Evolutionary conservation across 352 stramenopile genomes (phyloP), one percentile per base, ranked within the genome.

Genomic region (Pythium phragmiticola): DNA sequence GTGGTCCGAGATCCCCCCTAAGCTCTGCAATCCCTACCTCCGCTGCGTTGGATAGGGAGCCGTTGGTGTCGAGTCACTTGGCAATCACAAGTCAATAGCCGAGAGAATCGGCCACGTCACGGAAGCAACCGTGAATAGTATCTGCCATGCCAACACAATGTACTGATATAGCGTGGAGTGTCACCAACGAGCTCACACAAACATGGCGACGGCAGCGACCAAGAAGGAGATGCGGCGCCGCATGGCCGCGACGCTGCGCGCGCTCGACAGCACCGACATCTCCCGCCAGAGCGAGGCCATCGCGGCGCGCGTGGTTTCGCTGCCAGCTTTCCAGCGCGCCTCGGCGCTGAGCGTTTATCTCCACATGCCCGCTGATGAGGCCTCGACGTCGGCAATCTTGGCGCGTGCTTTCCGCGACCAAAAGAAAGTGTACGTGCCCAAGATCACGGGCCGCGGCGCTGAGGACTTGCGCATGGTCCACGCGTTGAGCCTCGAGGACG

Each of bases 391-490:
- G 3, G 50, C 56, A 21, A 68, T 96, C 39, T 50, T 96, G 47
- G 57, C 69, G 41, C 64, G 70, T 4, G 74, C 84, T 5, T 93
- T 97, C 50, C 75, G 60, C 7, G 62, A 70, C 0, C 56, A 74
- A 7, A 96, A 93, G 69, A 85, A 81, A 51, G 81, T 97, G 9
- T 95, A 91, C 49, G 88, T 97, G 45, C 89, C 89, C n/a, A 97
- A 97, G 72, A 91, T 97, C 60, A 85, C 63, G 12, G 79, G 82
- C 13, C 65, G 51, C 17, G 72, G 58, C 19, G 78, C 89, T 13
- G 77, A 89, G 23, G 84, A 96, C 65, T 71, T 97, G 47, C 66
- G 69, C 42, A 96, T 97, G 89, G 67, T 95, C 55, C 80, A 80
- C 16, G 76, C 80, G 11, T 47, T 65, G 14, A 92, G 80, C 2